Conservation (phyloP, 306 rosid genomes). For the Cucumis sativus region DNA sequence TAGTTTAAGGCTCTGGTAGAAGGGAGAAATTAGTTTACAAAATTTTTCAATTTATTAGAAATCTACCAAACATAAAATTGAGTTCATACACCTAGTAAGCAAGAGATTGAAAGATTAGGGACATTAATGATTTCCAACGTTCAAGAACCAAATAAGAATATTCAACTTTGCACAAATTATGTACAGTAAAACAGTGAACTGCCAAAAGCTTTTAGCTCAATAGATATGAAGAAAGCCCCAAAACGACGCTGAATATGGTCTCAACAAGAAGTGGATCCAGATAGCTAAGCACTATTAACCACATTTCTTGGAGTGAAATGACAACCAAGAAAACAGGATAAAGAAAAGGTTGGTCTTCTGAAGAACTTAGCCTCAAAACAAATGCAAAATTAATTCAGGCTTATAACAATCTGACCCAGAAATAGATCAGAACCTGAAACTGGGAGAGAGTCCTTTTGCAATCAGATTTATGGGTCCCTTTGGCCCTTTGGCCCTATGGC, state of each 20-base stretch:
- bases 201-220: background rate
- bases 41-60: background rate
- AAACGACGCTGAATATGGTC: background rate
- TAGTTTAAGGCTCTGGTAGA: too few relatives aligned
- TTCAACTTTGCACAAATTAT: background rate
- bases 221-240: background rate
- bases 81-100: too few relatives aligned
- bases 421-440: background rate
- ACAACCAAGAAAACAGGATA: background rate
- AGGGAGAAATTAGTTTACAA: too few relatives aligned
- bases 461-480: slow-evolving; percentile 6
- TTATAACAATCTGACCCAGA: background rate
- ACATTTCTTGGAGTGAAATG: background rate
- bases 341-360: background rate
- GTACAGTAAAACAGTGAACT: background rate
- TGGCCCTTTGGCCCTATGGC: background rate
- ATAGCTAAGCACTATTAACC: background rate
- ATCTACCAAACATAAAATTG: background rate
- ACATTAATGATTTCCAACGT: background rate
- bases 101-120: too few relatives aligned
- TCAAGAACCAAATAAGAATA: background rate
- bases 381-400: background rate
- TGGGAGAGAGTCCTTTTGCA: background rate
- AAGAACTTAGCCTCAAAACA: background rate
- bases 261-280: background rate